Evolutionary conservation across 106 monocot genomes (phyloP), one percentile per base, ranked within the genome.

Genomic region (Allium cepa): DNA sequence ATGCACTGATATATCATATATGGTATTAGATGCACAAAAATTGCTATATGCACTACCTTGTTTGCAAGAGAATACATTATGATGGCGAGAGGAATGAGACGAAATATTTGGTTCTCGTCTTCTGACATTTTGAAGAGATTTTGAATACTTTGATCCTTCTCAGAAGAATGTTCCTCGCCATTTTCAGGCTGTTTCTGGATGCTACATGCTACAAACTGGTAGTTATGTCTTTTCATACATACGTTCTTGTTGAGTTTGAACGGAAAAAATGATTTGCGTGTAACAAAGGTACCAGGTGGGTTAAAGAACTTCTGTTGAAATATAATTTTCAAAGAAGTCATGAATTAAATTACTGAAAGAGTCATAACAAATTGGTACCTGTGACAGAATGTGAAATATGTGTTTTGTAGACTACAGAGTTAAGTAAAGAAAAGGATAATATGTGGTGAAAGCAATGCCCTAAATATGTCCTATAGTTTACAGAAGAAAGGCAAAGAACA

Each of bases 371-470:
- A 36, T 36, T 36, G 36, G 36, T 36, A 36, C 36, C 36, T 36
- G 36, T 36, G 36, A 0, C 36, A 58, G 57, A 14, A n/a, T 56
- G 11, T 56, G n/a, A 56, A n/a, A n/a, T 56, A 13, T 11, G 11
- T 56, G 55, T n/a, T n/a, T 56, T 16, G 57, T 58, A 16, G 13
- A n/a, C 5, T 36, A 5, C 17, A 28, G 60, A 60, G 17, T 28
- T 14, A 26, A 26, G 36, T 17, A n/a, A 63, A 63, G 63, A 15
- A 63, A 63, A n/a, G 63, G 46, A 63, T 63, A 63, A 47, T 63
- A 63, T 46, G 46, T 45, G 45, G 63, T 63, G 63, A 63, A 63
- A 63, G 63, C 63, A 63, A 63, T 63, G 63, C 14, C 63, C 63
- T 8, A 3, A 62, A 28, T 8, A 0, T 8, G 14, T 36, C 1